Evolutionary conservation across 2,329 filamentous ascomycete genomes (phyloP), one percentile per base, ranked within the genome.

Genomic region (Ophiocordyceps camponoti-floridani): DNA sequence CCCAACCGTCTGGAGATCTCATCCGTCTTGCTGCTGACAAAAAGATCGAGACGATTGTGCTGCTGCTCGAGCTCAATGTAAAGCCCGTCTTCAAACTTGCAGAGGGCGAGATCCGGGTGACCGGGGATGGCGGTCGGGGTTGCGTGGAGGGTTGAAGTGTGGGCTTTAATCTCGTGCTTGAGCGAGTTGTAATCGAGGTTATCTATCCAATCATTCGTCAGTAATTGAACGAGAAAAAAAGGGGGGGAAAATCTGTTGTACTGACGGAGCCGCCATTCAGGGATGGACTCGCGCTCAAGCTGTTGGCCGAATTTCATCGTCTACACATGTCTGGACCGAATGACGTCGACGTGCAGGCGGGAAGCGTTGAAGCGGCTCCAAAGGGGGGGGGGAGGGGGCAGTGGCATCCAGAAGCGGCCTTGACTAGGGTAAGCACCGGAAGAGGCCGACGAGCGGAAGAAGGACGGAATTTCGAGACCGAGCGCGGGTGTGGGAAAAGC

Each of bases 151-250:
- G 72, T 74, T 12, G 79, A 81, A 2, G 85, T 93, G 57, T 86
- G 75, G 48, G 73, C 73, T 60, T 89, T 91, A 67, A 93, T 89
- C 55, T 84, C 72, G 59, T 84, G 73, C 62, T 93, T 93, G 50
- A 93, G 73, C 43, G 83, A 82, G 59, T 89, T 85, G 68, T 93
- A 93, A 61, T 91, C 85, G 62, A 93, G 77, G 62, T 93, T 91
- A 59, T 88, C 81, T 85, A 40, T 23, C 18, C 9, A 13, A 2
- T 30, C 35, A 8, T 16, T 3, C 14, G 16, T 37, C 14, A 37
- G 35, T n/a, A 16, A 37, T 35, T 35, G 12, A 14, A 2, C 7
- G 30, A 33, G 10, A 14, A 7, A 33, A 7, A 33, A 2, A 33
- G 10, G 10, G 35, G 9, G 28, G 11, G n/a, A 8, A 40, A 47